These are phyloP conservation scores for Colletotrichum ledebouriae DNA, from an alignment of 2,329 filamentous ascomycete genomes.

Conservation along the genomic window DNA sequence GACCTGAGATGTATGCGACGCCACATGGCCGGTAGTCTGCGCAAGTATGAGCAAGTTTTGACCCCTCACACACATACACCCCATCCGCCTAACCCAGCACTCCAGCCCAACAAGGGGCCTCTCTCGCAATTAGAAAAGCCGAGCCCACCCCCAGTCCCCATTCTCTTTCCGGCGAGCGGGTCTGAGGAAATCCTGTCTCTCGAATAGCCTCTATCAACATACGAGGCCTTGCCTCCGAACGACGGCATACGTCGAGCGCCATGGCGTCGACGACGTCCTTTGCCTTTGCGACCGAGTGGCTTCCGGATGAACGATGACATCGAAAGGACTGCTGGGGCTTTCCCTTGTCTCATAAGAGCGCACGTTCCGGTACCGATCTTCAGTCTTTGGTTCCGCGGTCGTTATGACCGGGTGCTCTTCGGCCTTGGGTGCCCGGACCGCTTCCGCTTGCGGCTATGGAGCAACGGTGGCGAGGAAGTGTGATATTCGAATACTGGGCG, in stretches of 20 bases:
- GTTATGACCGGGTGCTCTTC: conserved; percentile 41
- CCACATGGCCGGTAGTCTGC: conserved; percentile 12
- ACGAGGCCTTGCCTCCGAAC: neutral
- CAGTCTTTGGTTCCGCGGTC: conserved; percentile 43
- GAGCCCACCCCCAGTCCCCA: neutral
- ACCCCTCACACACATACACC: conserved; percentile 6
- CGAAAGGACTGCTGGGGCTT: neutral
- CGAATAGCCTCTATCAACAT: neutral
- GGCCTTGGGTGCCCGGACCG: conserved; percentile 45
- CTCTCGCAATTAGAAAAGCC: conserved; percentile 9
- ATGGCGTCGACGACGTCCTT: neutral
- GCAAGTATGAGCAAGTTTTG: conserved; percentile 43
- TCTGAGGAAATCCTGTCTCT: conserved; percentile 7
- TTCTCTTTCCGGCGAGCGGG: neutral
- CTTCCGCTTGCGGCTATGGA: conserved; percentile 47
- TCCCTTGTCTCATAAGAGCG: neutral
- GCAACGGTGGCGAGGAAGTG: conserved; percentile 47
- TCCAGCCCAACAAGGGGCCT: neutral
- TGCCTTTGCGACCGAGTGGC: neutral
- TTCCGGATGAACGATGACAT: neutral
- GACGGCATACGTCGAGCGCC: neutral
- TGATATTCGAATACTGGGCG: conserved; percentile 51
- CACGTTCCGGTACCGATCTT: conserved; percentile 25
- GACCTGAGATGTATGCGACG: neutral
- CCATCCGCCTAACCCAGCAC: neutral